These are phyloP conservation scores for Phanerochaete sordida DNA, from an alignment of 768 basidiomycete genomes.

Conservation along the genomic window DNA sequence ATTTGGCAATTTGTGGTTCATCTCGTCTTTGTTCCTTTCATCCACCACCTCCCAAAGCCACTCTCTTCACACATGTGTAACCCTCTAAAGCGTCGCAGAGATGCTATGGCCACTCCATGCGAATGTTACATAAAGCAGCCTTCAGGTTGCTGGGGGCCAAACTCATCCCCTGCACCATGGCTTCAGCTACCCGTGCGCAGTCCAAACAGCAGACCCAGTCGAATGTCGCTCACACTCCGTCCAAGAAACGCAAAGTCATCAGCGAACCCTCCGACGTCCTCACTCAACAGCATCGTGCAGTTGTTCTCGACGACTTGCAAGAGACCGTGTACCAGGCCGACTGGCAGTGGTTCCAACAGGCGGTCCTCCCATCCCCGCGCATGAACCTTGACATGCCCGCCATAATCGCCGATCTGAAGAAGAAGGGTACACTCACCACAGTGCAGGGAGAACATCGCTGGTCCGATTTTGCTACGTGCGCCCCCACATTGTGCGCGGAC, in stretches of 20 bases:
- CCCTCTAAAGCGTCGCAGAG: no score
- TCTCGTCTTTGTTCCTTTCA: no score
- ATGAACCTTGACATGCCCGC: not conserved
- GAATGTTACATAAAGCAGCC: no score
- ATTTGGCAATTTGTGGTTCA: no score
- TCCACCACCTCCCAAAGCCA: no score
- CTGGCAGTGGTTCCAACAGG: not conserved
- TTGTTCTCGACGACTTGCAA: not conserved
- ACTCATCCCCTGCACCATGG: no score
- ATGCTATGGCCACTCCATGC: no score
- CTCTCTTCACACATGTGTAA: no score
- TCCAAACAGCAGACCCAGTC: not conserved
- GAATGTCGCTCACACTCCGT: not conserved
- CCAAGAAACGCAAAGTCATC: not conserved
- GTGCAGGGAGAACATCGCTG: not conserved
- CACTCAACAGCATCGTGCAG: not conserved
- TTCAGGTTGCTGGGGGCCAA: not conserved
- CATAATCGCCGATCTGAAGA: not conserved
- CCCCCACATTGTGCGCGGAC: not conserved
- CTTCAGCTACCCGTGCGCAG: not conserved
- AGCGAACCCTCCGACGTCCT: not conserved
- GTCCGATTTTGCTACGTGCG: not conserved
- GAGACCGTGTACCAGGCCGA: not conserved
- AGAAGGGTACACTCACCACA: not conserved
- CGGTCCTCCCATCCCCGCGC: not conserved